phyloP scores from a whole-genome alignment of 345 rosid species.

The Laguncularia racemosa region DNA sequence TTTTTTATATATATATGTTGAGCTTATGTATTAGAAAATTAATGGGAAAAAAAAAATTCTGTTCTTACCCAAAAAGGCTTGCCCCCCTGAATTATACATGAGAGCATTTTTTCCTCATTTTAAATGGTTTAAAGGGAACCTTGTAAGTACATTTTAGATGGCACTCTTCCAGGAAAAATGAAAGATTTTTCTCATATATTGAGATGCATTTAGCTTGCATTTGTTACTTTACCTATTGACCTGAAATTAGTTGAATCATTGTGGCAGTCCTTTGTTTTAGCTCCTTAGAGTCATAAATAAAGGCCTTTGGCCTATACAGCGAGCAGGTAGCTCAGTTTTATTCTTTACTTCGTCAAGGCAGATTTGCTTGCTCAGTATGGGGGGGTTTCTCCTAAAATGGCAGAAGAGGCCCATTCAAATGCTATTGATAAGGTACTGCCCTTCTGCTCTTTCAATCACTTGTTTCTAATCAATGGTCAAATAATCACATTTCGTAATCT shows the following conservation, averaged over 20 bases:
- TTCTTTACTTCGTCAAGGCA: constrained; percentile 41
- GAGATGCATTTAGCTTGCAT: no score
- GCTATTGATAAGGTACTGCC: constrained; percentile 71
- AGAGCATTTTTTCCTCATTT: no score
- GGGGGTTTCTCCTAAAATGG: constrained; percentile 94
- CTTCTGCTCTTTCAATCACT: no score
- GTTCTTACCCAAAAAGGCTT: no score
- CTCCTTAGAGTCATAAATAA: background rate
- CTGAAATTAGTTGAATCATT: background rate
- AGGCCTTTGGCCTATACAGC: background rate
- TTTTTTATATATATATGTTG: no score
- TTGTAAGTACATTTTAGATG: no score
- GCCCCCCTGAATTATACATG: no score
- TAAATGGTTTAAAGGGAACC: no score
- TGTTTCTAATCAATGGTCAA: background rate
- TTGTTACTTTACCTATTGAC: no score
- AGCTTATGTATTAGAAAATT: no score
- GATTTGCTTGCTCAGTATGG: constrained; percentile 80
- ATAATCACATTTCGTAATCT: background rate
- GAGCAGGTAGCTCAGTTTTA: constrained; percentile 9
- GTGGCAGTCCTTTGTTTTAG: background rate
- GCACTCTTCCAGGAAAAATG: background rate
- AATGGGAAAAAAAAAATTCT: no score
- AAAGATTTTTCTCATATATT: no score
- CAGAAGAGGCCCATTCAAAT: constrained; percentile 81